Evolutionary conservation across 2,329 filamentous ascomycete species (phyloP).

Genomic region (Cladosporium sp.): DNA sequence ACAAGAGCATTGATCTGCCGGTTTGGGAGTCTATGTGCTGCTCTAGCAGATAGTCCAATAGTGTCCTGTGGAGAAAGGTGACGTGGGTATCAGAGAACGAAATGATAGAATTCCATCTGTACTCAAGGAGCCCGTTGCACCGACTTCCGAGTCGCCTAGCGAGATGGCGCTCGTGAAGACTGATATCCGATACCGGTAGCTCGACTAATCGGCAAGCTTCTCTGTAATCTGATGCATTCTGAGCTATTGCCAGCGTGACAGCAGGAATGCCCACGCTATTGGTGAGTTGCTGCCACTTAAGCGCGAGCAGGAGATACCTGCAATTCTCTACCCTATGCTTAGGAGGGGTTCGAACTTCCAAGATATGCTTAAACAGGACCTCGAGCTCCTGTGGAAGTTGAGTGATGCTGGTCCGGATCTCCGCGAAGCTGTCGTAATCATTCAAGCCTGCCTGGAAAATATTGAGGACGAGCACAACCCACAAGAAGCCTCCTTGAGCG

Average conservation of each 20-base stretch:
- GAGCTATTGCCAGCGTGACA: neutral
- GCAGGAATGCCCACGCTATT: neutral
- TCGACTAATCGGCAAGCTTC: neutral
- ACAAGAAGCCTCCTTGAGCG: neutral
- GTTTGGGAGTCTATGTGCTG: no score
- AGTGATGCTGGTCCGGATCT: neutral
- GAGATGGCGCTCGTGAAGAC: neutral
- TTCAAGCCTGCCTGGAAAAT: neutral
- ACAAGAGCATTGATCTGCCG: no score
- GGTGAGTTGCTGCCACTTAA: neutral
- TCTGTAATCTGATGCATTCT: neutral
- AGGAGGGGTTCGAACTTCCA: neutral
- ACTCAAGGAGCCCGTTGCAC: neutral
- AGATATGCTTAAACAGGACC: neutral
- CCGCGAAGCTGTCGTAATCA: neutral
- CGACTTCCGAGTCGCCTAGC: neutral
- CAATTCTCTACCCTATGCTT: neutral
- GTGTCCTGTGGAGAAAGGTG: neutral
- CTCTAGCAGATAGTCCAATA: conserved; percentile 7
- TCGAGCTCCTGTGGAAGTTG: neutral
- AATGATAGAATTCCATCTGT: no score
- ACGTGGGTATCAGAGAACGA: neutral
- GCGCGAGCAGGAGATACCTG: neutral
- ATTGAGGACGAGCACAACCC: neutral
- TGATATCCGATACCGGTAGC: neutral